phyloP scores from a whole-genome alignment of 306 rosid species.

The Styphnolobium japonicum region DNA sequence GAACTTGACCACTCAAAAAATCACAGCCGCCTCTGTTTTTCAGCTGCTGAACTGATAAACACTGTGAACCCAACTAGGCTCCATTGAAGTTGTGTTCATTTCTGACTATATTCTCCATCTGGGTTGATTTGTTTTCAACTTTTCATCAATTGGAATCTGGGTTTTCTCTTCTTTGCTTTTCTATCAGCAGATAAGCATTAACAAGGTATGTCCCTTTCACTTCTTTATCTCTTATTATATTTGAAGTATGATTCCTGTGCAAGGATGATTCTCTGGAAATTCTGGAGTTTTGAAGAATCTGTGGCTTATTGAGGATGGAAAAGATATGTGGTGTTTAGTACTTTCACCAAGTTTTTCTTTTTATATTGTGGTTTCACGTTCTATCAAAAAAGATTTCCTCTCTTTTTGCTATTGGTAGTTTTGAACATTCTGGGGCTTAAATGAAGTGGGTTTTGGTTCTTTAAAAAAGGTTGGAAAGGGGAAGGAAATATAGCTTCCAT shows the following conservation, averaged over 20 bases:
- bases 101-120: constrained; percentile 11
- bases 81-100: background rate
- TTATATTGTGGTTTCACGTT: background rate
- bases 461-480: background rate
- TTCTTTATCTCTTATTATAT: background rate
- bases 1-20: constrained; percentile 3
- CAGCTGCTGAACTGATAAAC: background rate
- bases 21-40: constrained; percentile 33
- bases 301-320: background rate
- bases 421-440: background rate
- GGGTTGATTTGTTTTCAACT: constrained; percentile 20
- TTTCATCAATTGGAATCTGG: constrained; percentile 19
- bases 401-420: background rate
- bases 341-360: background rate
- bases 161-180: constrained; percentile 7
- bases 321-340: background rate
- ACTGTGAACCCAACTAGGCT: background rate
- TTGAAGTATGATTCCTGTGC: background rate
- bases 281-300: background rate
- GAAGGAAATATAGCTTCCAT: background rate
- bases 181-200: background rate
- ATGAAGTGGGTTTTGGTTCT: constrained; percentile 12
- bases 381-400: background rate
- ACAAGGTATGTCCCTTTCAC: constrained; percentile 28
- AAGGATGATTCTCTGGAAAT: constrained; percentile 4